Evolutionary conservation across 2,329 filamentous ascomycete species (phyloP).

Genomic region (Rutstroemia sp.): DNA sequence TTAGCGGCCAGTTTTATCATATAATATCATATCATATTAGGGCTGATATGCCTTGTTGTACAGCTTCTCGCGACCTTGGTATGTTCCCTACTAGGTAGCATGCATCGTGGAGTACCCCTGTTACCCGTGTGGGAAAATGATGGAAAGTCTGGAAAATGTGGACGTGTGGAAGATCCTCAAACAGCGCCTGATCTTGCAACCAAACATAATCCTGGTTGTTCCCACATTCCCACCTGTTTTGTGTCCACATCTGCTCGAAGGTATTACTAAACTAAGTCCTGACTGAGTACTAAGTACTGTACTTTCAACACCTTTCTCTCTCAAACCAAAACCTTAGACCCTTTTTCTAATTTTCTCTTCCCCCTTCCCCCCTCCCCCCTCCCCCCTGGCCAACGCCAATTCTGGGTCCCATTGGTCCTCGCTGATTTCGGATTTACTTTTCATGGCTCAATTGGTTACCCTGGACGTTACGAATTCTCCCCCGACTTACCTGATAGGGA

Average conservation of each 20-base stretch:
- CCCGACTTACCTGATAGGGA: conserved; percentile 8
- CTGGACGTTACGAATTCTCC: conserved; percentile 21
- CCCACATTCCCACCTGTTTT: neutral
- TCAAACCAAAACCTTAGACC: neutral
- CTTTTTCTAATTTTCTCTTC: neutral
- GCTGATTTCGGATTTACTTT: conserved; percentile 19
- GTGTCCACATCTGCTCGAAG: neutral
- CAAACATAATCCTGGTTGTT: conserved; percentile 22
- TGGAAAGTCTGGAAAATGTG: conserved; percentile 2
- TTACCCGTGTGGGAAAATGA: neutral
- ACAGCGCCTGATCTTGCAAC: conserved; percentile 25
- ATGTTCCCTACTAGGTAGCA: neutral
- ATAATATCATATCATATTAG: conserved; percentile 16
- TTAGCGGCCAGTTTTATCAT: conserved; percentile 4
- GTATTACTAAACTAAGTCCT: no score
- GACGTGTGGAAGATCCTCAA: conserved; percentile 27
- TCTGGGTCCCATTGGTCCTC: conserved; percentile 9
- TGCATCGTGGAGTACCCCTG: conserved; percentile 19
- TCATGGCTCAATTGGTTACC: conserved; percentile 12
- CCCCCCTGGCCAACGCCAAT: neutral
- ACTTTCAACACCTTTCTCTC: neutral
- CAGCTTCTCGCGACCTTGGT: conserved; percentile 5
- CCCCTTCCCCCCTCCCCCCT: neutral
- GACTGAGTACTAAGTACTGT: no score
- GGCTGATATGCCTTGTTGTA: conserved; percentile 27